These are phyloP conservation scores for Tetrapisispora iriomotensis DNA, from an alignment of 805 yeast genomes.

Conservation along the genomic window DNA sequence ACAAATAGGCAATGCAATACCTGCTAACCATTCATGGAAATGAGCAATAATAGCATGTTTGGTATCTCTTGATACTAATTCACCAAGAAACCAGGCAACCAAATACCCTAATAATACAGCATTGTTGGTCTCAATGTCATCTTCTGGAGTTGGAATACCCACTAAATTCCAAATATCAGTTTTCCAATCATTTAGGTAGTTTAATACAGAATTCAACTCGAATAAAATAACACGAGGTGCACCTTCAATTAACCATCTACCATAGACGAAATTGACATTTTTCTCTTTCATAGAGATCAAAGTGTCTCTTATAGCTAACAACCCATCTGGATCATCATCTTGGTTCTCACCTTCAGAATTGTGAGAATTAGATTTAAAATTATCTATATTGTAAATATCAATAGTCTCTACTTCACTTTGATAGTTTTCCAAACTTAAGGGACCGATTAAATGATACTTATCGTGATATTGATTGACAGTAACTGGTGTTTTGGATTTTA, in stretches of 20 bases:
- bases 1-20: slow-evolving; percentile 88
- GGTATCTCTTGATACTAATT: slow-evolving; percentile 72
- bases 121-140: slow-evolving; percentile 81
- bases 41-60: slow-evolving; percentile 88
- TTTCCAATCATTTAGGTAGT: slow-evolving; percentile 83
- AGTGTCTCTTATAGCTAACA: slow-evolving; percentile 31
- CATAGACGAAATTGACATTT: slow-evolving; percentile 77
- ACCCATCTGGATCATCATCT: slow-evolving; percentile 13
- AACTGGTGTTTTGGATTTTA: slow-evolving; percentile 93
- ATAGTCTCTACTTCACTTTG: slow-evolving; percentile 76
- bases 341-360: background rate
- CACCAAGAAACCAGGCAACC: slow-evolving; percentile 96
- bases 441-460: slow-evolving; percentile 81
- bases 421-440: slow-evolving; percentile 63
- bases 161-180: slow-evolving; percentile 83
- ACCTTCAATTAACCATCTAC: slow-evolving; percentile 96
- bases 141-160: slow-evolving; percentile 88
- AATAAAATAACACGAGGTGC: slow-evolving; percentile 89
- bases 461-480: slow-evolving; percentile 89
- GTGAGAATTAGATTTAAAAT: slow-evolving; percentile 8
- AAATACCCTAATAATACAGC: slow-evolving; percentile 87
- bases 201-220: slow-evolving; percentile 67
- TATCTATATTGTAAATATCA: slow-evolving; percentile 41
- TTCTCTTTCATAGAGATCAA: slow-evolving; percentile 71
- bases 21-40: slow-evolving; percentile 98